These are phyloP conservation scores for Hypoxylon subgilvum DNA, from an alignment of 495 filamentous ascomycete species.

Conservation along the genomic window DNA sequence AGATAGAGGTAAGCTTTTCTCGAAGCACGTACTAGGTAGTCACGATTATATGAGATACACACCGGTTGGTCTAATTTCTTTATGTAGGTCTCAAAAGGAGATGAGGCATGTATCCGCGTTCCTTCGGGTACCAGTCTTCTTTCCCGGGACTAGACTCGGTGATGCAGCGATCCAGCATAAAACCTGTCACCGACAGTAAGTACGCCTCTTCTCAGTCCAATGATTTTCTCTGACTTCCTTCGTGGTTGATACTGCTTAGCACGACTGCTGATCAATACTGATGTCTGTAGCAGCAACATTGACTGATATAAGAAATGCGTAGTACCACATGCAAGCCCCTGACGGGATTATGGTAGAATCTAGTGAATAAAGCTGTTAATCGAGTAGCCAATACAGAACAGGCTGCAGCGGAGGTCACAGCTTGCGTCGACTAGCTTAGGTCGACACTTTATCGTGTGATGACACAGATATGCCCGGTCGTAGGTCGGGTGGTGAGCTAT, in stretches of 20 bases:
- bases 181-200: not conserved
- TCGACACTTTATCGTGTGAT: not conserved
- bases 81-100: too few species aligned
- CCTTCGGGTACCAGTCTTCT: too few species aligned
- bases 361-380: not conserved
- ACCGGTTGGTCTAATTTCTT: too few species aligned
- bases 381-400: too few species aligned
- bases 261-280: constrained; percentile 8
- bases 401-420: constrained; percentile 13
- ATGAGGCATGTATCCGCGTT: too few species aligned
- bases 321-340: constrained; percentile 19
- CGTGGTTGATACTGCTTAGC: not conserved
- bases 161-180: not conserved
- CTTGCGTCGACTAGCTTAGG: constrained; percentile 4
- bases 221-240: not conserved
- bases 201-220: not conserved
- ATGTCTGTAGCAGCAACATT: constrained; percentile 1
- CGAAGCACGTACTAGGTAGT: too few species aligned
- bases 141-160: not conserved
- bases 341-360: not conserved
- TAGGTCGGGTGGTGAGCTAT: not conserved
- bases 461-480: not conserved
- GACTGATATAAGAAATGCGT: not conserved
- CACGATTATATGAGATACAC: too few species aligned
- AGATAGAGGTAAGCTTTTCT: too few species aligned